Base-by-base conservation (phyloP, 2,329 filamentous ascomycete genomes). In the Acephala macrosclerotiorum region DNA sequence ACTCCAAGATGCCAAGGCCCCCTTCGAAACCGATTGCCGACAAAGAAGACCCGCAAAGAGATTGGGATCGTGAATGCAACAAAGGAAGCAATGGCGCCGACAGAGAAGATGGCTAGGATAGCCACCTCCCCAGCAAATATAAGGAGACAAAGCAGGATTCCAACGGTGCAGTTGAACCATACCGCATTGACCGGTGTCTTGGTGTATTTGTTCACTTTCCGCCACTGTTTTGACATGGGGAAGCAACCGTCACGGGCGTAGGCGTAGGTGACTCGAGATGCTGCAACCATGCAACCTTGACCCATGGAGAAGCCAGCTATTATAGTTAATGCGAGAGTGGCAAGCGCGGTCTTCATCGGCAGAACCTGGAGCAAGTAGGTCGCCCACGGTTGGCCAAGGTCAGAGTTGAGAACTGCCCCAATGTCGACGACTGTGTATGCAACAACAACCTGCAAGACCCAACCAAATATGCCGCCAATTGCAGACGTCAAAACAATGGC, bases 371-470 rank as follows among this genome's bases (percentile, higher is more conserved):
- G 82, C n/a, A 91, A 81, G 70, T 90, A 91, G 0, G 88, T 87
- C 2, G 88, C 89, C 80, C 88, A 91, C 1, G 89, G 89, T 73
- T 91, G 88, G 5, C 88, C 88, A 1, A 91, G 80, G n/a, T 88
- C 84, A 2, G 86, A 89, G 22, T 81, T 77, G 16, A 91, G 75
- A 2, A 86, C 86, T 0, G 73, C 79, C 1, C 80, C 76, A 69
- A 91, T 89, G 69, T 88, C 85, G 42, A 86, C 80, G 14, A 91
- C 88, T 0, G 89, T 91, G 75, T 91, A 91, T 22, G 88, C 88
- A 40, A 90, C 87, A 0, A 92, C 87, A 9, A 92, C 81, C 75
- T 92, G 90, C n/a, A 93, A 78, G 70, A 91, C 87, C 87, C 90
- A 93, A 55, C 91, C 91, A 67, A 91, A 82, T 1, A 89, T 67